Base-by-base conservation (phyloP, 2,329 filamentous ascomycete genomes). In the Botrytis porri region DNA sequence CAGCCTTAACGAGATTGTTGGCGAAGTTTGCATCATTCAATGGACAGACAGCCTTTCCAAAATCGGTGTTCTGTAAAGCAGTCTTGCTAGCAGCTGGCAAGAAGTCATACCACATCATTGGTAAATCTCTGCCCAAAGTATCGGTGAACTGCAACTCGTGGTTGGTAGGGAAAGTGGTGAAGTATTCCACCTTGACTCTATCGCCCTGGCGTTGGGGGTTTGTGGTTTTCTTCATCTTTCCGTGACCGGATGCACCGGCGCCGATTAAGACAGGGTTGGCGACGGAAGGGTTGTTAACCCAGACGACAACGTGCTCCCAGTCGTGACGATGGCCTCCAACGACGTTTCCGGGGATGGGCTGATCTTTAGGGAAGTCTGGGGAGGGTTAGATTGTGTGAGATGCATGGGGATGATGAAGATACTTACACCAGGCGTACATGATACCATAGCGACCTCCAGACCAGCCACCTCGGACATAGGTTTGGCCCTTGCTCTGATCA, bases 351-450 rank as follows among this genome's bases (percentile, higher is more conserved):
- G 62, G 18, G 5, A 9, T 5, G 25, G 62, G 62, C 5, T 64
- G 62, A 22, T 64, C 62, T 29, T 64, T 64, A 41, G 62, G 41
- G 18, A 45, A 45, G 25, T 45, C 62, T 64, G n/a, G 20, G 22
- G 6, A 35, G 22, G 5, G 41, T 64, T 16, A 45, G 62, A 43
- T 22, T 14, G 18, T 16, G n/a, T 12, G 18, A 45, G 9, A 29
- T 7, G 12, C 35, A 20, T 22, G 16, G 29, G 4, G 10, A 29
- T 22, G 32, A 7, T 8, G 5, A 10, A 20, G 22, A 14, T 29
- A 45, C 62, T 45, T 64, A 64, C 62, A 64, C 39, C 39, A 45
- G 18, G 62, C 39, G n/a, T 64, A 64, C 18, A 64, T 64, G 9
- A 64, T 64, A 45, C 39, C 62, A 43, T 64, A 64, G 43, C 16